A percentile compares a stretch with the other conserved stretches of the same genome.
These are phyloP conservation scores for Leccinum olivaceopallidum DNA, from an alignment of 768 basidiomycete species.

Conservation along the genomic window DNA sequence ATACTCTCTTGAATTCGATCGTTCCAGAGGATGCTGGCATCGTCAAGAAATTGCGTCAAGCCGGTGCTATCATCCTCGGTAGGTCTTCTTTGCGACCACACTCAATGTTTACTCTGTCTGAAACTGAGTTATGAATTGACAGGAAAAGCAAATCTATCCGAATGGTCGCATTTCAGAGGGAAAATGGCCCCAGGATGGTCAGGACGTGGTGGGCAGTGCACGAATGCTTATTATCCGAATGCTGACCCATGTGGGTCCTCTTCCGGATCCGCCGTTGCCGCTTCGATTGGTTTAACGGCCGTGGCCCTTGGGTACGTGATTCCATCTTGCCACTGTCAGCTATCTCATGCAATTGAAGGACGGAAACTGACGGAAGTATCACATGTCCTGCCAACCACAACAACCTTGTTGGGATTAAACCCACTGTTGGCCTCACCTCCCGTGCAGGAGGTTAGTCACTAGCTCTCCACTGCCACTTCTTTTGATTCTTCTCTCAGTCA, in stretches of 20 bases:
- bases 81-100: neutral
- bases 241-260: slow-evolving; percentile 60
- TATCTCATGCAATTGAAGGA: slow-evolving; percentile 15
- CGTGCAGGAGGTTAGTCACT: slow-evolving; percentile 50
- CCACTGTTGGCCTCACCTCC: slow-evolving; percentile 60
- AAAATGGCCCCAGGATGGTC: slow-evolving; percentile 54
- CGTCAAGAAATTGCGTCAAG: slow-evolving; percentile 31
- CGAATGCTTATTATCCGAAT: slow-evolving; percentile 49
- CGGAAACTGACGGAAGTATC: slow-evolving; percentile 57
- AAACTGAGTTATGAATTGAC: neutral
- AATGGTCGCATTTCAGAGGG: slow-evolving; percentile 52
- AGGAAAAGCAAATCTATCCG: slow-evolving; percentile 59
- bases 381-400: slow-evolving; percentile 54
- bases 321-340: neutral
- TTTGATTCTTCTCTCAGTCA: slow-evolving; percentile 36
- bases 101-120: too few species aligned
- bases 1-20: slow-evolving; percentile 35
- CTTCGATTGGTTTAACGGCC: slow-evolving; percentile 50
- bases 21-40: slow-evolving; percentile 37
- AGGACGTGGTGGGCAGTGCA: slow-evolving; percentile 51
- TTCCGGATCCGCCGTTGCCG: slow-evolving; percentile 56
- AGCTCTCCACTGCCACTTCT: neutral
- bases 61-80: slow-evolving; percentile 39
- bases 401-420: slow-evolving; percentile 60
- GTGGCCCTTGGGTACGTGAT: slow-evolving; percentile 41